Evolutionary conservation across 805 yeast genomes (phyloP).

Genomic region (Pichia heedii): DNA sequence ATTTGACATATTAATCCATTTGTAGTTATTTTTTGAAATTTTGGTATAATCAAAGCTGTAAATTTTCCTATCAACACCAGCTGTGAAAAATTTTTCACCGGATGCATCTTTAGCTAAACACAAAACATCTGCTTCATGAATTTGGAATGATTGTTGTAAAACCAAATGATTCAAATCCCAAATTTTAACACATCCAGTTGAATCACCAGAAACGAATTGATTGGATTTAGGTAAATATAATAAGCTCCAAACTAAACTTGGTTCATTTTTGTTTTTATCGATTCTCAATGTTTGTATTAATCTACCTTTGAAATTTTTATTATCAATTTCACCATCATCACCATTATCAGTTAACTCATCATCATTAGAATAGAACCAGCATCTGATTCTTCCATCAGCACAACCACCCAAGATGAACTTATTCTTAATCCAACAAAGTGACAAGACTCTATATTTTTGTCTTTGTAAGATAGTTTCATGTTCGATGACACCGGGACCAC

Average conservation of each 20-base stretch:
- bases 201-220: constrained; percentile 91
- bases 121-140: constrained; percentile 88
- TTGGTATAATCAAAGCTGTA: constrained; percentile 54
- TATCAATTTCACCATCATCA: not conserved
- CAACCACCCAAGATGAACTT: constrained; percentile 81
- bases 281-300: constrained; percentile 82
- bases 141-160: constrained; percentile 67
- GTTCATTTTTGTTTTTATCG: constrained; percentile 76
- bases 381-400: constrained; percentile 84
- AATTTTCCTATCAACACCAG: constrained; percentile 91
- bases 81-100: constrained; percentile 66
- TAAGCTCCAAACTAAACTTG: constrained; percentile 89
- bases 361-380: constrained; percentile 51
- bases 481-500: constrained; percentile 78
- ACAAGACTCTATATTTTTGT: constrained; percentile 73
- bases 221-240: constrained; percentile 48
- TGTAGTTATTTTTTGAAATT: constrained; percentile 26
- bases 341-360: constrained; percentile 3
- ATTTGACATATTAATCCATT: constrained; percentile 73
- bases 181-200: constrained; percentile 86
- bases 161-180: constrained; percentile 83
- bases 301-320: constrained; percentile 40
- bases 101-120: constrained; percentile 52
- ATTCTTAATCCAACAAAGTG: constrained; percentile 66
- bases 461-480: constrained; percentile 69